Base-by-base conservation (phyloP, 768 basidiomycete species). In the Lentinula sp. region DNA sequence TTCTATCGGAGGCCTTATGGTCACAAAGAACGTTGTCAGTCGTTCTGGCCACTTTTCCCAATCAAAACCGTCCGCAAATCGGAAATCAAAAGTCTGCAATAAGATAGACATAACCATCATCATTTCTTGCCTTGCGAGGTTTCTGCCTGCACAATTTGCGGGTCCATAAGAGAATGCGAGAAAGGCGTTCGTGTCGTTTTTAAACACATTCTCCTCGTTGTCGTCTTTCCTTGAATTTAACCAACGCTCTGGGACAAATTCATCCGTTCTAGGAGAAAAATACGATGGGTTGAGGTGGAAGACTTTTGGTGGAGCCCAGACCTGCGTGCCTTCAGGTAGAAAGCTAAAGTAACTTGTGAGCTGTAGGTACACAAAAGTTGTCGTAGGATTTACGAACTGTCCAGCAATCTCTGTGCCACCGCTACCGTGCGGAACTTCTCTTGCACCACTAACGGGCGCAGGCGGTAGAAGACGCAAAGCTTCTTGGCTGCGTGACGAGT, bases 191-290 rank as follows among this genome's bases (percentile, higher is more conserved):
- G 63, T 57, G 60, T 77, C 70, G 61, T 67, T 67, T 45, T 56
- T 23, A 16, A 42, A 56, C 9, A 8, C 51, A 16, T 37, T 28
- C 28, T 28, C 28, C 6, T 32, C 4, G 37, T 18, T 41, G 3
- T 13, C 20, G 16, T 18, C 39, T 60, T 54, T 28, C 1, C 49
- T 32, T 1, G 70, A 62, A 16, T 18, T 12, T 37, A 76, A 64
- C 77, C 77, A 79, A 32, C 78, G 73, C 28, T 77, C 75, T 48
- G 78, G 77, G 67, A 72, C 71, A 69, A 78, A 79, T 42, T 66
- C 62, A 12, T 77, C 71, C 4, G 77, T 71, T 6, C 64, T 61
- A 1, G 75, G 77, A 52, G 68, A 77, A 65, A 78, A 79, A 63
- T 77, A 74, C 43, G 67, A 71, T 2, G 73, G 69, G 61, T 79